phyloP scores from a whole-genome alignment of 805 yeast species.

The Myxozyma lipomycoides region DNA sequence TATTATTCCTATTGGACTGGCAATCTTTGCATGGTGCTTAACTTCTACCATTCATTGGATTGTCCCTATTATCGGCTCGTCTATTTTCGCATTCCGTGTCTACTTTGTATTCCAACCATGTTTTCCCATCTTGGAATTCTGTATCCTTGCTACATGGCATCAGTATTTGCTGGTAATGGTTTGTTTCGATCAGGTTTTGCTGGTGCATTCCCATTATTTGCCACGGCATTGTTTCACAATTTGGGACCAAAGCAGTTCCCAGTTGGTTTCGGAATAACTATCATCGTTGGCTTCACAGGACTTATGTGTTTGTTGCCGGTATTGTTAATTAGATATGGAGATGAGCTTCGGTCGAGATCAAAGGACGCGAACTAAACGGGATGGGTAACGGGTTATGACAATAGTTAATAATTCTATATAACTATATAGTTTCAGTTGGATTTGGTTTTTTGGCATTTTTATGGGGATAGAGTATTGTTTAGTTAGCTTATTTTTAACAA shows the following conservation, averaged over 20 bases:
- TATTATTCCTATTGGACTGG: constrained; percentile 44
- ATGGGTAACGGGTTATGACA: too few relatives aligned
- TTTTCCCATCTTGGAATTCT: constrained; percentile 49
- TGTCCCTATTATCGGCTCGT: constrained; percentile 45
- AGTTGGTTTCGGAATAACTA: constrained; percentile 55
- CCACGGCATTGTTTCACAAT: constrained; percentile 52
- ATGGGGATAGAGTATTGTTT: too few relatives aligned
- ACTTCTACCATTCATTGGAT: constrained; percentile 46
- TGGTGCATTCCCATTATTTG: constrained; percentile 62
- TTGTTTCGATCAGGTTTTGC: constrained; percentile 51
- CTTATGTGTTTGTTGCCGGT: constrained; percentile 34
- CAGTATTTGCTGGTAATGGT: constrained; percentile 57
- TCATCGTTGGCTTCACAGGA: constrained; percentile 46
- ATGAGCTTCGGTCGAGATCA: constrained; percentile 1
- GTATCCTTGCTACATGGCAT: constrained; percentile 50
- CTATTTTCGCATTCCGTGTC: constrained; percentile 41
- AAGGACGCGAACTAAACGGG: constrained; percentile 4
- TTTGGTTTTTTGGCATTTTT: too few relatives aligned
- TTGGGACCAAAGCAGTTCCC: constrained; percentile 45
- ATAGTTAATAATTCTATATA: too few relatives aligned
- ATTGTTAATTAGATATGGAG: not conserved
- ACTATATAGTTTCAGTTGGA: too few relatives aligned
- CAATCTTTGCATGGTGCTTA: constrained; percentile 53
- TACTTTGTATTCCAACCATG: constrained; percentile 51
- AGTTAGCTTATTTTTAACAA: too few relatives aligned